Percentiles rank a stretch among this genome's conserved stretches.
Evolutionary conservation across 2,329 filamentous ascomycete genomes (phyloP).

Genomic region (Aspergillus pseudoterreus): DNA sequence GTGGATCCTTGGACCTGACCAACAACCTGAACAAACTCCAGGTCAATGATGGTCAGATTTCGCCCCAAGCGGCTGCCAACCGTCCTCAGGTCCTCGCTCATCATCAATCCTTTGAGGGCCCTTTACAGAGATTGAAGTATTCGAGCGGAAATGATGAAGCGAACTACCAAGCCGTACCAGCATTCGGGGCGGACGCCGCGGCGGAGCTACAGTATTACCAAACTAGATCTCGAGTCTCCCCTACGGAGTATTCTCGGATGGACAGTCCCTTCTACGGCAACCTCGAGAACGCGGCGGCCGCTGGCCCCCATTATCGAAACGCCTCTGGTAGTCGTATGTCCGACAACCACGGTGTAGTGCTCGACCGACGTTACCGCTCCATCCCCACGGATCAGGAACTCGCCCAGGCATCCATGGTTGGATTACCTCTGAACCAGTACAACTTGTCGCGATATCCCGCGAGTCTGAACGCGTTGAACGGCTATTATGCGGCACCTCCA

Average conservation of each 20-base stretch:
- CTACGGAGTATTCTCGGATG: conserved; percentile 46
- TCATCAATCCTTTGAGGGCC: conserved; percentile 44
- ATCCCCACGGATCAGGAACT: conserved; percentile 44
- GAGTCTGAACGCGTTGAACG: conserved; percentile 32
- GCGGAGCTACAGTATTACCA: conserved; percentile 32
- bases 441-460: conserved; percentile 32
- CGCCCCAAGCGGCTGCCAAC: conserved; percentile 25
- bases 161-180: conserved; percentile 23
- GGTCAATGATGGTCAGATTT: conserved; percentile 31
- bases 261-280: conserved; percentile 45
- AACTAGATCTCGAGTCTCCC: conserved; percentile 40
- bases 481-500: conserved; percentile 29
- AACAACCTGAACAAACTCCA: conserved; percentile 31
- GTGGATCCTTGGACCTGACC: conserved; percentile 27
- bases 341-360: conserved; percentile 41
- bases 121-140: conserved; percentile 43
- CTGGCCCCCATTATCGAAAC: conserved; percentile 38
- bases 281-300: conserved; percentile 40
- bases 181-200: conserved; percentile 25
- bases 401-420: conserved; percentile 23
- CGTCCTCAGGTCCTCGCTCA: conserved; percentile 26
- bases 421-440: conserved; percentile 29
- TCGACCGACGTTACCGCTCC: conserved; percentile 49
- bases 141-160: conserved; percentile 25
- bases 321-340: conserved; percentile 41